A percentile compares a stretch with the other conserved stretches of the same genome.
phyloP scores from a whole-genome alignment of 805 yeast species.

The Torulaspora maleeae region DNA sequence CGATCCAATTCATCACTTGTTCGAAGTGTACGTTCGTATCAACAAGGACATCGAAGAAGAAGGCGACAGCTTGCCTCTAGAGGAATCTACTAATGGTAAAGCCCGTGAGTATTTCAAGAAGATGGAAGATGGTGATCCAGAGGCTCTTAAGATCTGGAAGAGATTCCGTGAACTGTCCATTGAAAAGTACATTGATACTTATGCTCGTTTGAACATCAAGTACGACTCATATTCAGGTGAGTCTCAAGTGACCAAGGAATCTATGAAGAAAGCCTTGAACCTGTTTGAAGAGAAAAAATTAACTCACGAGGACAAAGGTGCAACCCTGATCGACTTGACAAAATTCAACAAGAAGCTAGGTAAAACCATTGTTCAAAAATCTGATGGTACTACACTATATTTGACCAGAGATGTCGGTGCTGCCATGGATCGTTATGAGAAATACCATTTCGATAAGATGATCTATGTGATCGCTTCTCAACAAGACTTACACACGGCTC shows the following conservation, averaged over 20 bases:
- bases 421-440: slow-evolving; percentile 83
- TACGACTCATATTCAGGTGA: slow-evolving; percentile 93
- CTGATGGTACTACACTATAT: slow-evolving; percentile 92
- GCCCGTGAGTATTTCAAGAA: slow-evolving; percentile 83
- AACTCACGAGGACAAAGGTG: slow-evolving; percentile 85
- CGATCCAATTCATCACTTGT: slow-evolving; percentile 92
- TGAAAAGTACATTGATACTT: slow-evolving; percentile 77
- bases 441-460: slow-evolving; percentile 88
- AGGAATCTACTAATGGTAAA: slow-evolving; percentile 60
- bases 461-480: slow-evolving; percentile 93
- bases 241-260: slow-evolving; percentile 77
- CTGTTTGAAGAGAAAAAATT: slow-evolving; percentile 62
- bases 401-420: slow-evolving; percentile 96
- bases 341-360: slow-evolving; percentile 87
- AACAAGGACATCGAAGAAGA: slow-evolving; percentile 66
- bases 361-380: slow-evolving; percentile 85
- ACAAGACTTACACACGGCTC: slow-evolving; percentile 92
- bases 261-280: slow-evolving; percentile 62
- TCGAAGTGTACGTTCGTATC: slow-evolving; percentile 85
- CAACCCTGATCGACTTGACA: slow-evolving; percentile 78
- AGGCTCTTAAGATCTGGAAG: slow-evolving; percentile 73
- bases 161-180: slow-evolving; percentile 89
- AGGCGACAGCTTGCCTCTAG: slow-evolving; percentile 46
- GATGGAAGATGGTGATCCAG: slow-evolving; percentile 92
- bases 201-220: slow-evolving; percentile 83